A percentile compares a stretch with the other conserved stretches of the same genome.
Evolutionary conservation across 257 asterid species (phyloP).

Genomic region (Agastache rugosa): DNA sequence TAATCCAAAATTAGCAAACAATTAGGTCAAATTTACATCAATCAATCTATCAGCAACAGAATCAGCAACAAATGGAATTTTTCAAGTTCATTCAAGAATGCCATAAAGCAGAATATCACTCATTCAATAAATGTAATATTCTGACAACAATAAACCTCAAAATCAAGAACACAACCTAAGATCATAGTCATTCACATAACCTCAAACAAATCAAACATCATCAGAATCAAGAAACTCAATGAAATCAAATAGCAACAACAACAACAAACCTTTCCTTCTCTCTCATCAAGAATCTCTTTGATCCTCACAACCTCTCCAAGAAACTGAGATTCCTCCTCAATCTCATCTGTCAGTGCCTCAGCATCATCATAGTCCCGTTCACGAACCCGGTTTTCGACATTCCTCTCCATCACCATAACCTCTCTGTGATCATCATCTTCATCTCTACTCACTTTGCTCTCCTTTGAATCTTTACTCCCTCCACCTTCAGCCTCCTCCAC

Average conservation of each 20-base stretch:
- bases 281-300: slow-evolving; percentile 54
- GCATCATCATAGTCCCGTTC: slow-evolving; percentile 37
- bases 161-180: slow-evolving; percentile 2
- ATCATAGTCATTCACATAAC: neutral
- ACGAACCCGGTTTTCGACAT: slow-evolving; percentile 35
- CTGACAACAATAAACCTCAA: neutral
- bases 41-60: slow-evolving; percentile 11
- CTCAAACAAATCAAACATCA: neutral
- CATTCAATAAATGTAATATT: no score
- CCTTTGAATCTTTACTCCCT: slow-evolving; percentile 42
- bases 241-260: neutral
- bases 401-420: slow-evolving; percentile 16
- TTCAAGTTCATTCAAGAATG: neutral
- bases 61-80: neutral
- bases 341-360: slow-evolving; percentile 44
- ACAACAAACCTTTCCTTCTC: slow-evolving; percentile 51
- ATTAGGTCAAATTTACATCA: slow-evolving; percentile 17
- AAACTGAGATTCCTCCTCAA: slow-evolving; percentile 38
- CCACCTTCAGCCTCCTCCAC: slow-evolving; percentile 25
- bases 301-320: slow-evolving; percentile 35
- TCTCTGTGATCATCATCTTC: slow-evolving; percentile 39
- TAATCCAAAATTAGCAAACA: neutral
- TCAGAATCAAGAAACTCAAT: slow-evolving; percentile 9
- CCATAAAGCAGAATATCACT: neutral
- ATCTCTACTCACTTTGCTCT: slow-evolving; percentile 37